Base-by-base conservation (phyloP, 805 yeast genomes). In the Candida awuae region DNA sequence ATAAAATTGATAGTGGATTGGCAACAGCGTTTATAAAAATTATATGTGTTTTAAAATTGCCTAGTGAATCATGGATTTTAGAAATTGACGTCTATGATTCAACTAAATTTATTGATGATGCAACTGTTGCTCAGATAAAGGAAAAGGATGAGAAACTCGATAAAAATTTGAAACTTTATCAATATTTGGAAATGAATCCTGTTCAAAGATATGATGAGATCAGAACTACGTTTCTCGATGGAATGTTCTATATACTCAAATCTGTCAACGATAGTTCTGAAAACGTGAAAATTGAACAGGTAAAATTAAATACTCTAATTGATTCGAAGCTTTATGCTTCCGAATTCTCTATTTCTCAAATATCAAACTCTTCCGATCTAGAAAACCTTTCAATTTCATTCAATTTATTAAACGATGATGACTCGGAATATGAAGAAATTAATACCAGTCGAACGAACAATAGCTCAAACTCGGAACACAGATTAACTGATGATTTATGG, bases 61-160 rank as follows among this genome's bases (percentile, higher is more conserved):
- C 73, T 47, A 84, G 92, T 87, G 94, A 84, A 53, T 64, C 69
- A 17, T 84, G 94, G 94, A 56, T 63, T 4, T 55, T 84, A 32
- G 68, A 67, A 26, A 61, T 80, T 8, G 65, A 63, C 21, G 61
- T 76, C 7, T 55, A 71, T 21, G 51, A 52, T 31, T 48, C 21
- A 12, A 32, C 42, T 43, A 43, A 17, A 48, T 42, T 15, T 9
- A 18, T 23, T 18, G 6, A n/a, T n/a, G n/a, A n/a, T n/a, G n/a
- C n/a, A n/a, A n/a, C n/a, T n/a, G n/a, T n/a, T n/a, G n/a, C n/a
- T n/a, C n/a, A n/a, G n/a, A n/a, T n/a, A n/a, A n/a, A n/a, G n/a
- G n/a, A n/a, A n/a, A n/a, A n/a, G n/a, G n/a, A n/a, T n/a, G n/a
- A n/a, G n/a, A n/a, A n/a, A n/a, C n/a, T n/a, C n/a, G n/a, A n/a